Base-by-base conservation (phyloP, 306 rosid species). In the Cucurbita maxima region DNA sequence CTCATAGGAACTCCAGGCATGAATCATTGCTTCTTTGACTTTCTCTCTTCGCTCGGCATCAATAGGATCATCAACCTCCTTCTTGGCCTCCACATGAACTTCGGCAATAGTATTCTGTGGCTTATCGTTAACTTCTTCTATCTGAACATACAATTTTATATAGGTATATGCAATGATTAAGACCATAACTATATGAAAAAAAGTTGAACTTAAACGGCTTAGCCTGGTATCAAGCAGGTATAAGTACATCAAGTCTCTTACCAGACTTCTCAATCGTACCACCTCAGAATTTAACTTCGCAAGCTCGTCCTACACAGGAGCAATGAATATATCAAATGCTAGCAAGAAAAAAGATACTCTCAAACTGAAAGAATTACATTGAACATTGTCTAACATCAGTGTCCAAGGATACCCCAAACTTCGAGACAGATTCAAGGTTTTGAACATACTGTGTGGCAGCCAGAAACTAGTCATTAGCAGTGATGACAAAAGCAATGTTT, bases 1-100 rank as follows among this genome's bases (percentile, higher is more conserved):
- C 83, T 86, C 97, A 53, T 95, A 95, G 71, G 99, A 95, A 82
- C 82, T 84, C 99, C 99, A 95, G 56, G 99, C 97, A 72, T 91
- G 99, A 77, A 88, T 77, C 97, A 89, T 91, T 72, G 99, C 99
- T 76, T 95, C 99, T 77, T 88, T 95, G 41, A 95, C 99, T 76
- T 88, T 95, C 75, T 88, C 89, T 84, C 93, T 84, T 78, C 99
- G 85, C 76, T 86, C 58, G 52, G 52, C 74, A 58, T 88, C 96
- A 71, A 84, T 73, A 58, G 97, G 91, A 71, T 91, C 97, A 76
- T 84, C 89, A n/a, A 41, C 84, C 69, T 45, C 88, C 76, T 85
- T 84, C 78, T 40, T 68, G 20, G 80, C 22, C 11, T 44, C 48
- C 59, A 53, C 77, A 4, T 1, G 64, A 69, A 67, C 55, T 76